phyloP scores from a whole-genome alignment of 352 stramenopile species.

The Thalassiosira sp. region DNA sequence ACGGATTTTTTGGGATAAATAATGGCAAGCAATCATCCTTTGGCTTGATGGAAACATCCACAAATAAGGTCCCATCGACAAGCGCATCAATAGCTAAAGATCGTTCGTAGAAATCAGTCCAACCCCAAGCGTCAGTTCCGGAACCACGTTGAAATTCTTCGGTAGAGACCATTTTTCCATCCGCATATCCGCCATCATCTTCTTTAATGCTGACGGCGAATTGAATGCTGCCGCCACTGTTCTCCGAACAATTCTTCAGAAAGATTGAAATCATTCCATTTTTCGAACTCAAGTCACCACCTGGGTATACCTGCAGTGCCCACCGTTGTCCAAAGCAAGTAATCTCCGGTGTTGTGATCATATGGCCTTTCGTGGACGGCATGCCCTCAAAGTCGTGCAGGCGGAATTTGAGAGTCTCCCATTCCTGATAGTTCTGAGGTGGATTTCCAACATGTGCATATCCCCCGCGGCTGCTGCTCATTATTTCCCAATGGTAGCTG shows the following conservation, averaged over 20 bases:
- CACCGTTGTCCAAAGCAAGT: slow-evolving; percentile 7
- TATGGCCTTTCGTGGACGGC: background rate
- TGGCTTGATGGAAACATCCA: background rate
- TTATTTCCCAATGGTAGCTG: too few relatives aligned
- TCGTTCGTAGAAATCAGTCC: background rate
- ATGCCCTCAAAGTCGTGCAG: slow-evolving; percentile 4
- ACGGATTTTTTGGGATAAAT: slow-evolving; percentile 1
- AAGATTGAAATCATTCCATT: slow-evolving; percentile 3
- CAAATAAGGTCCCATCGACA: background rate
- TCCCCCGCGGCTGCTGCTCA: background rate
- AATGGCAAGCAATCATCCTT: background rate
- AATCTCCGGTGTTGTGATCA: background rate
- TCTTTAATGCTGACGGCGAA: too few relatives aligned
- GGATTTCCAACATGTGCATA: background rate
- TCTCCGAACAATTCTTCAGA: background rate
- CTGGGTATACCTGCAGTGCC: slow-evolving; percentile 2
- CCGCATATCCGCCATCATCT: too few relatives aligned
- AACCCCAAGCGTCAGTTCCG: background rate
- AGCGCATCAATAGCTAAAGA: background rate
- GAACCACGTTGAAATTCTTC: background rate
- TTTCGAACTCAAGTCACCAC: background rate
- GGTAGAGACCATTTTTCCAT: too few relatives aligned
- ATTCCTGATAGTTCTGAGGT: background rate
- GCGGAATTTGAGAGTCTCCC: background rate
- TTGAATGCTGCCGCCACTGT: background rate